Evolutionary conservation across 371 early-diverging fungal species (phyloP), one percentile per base, ranked within the genome.

Genomic region (Circinella minor): DNA sequence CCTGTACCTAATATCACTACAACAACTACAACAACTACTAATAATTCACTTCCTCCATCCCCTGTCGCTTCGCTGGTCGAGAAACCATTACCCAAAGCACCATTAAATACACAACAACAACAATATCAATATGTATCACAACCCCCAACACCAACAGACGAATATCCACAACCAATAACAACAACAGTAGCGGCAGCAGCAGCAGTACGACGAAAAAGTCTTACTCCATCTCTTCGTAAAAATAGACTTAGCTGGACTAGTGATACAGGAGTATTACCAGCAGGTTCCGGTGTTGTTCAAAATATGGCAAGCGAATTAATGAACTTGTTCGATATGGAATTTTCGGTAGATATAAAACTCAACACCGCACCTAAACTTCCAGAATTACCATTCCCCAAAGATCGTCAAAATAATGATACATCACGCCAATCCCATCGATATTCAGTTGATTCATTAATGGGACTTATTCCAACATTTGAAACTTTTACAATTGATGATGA

Each of bases 301-400:
- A 63, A 63, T 36, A 67, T 67, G 72, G 85, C 85, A 34, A 78
- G 76, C 43, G 85, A 85, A 55, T 72, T 85, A 38, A 85, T 82
- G 81, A 81, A 74, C 51, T 61, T 85, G 37, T 85, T 85, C 72
- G 82, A 85, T 69, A 85, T 85, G 85, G 85, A 85, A 20, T 85
- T 85, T 47, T 71, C 77, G 17, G 74, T 84, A 17, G 85, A 84
- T 64, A 80, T 82, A 17, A 75, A 81, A 20, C 66, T 80, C 3
- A 74, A 76, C 49, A 77, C 80, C 14, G 79, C 81, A 5, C 82
- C 81, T 8, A 76, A 74, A 55, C 73, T 80, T 61, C 85, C 81
- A 11, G 80, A 79, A 49, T 67, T 82, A 46, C 76, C 81, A 66
- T 81, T 36, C 67, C 38, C 36, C 27, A 64, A 65, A 55, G 37